phyloP scores from a whole-genome alignment of 768 basidiomycete genomes.

The Rhizopogon vinicolor region DNA sequence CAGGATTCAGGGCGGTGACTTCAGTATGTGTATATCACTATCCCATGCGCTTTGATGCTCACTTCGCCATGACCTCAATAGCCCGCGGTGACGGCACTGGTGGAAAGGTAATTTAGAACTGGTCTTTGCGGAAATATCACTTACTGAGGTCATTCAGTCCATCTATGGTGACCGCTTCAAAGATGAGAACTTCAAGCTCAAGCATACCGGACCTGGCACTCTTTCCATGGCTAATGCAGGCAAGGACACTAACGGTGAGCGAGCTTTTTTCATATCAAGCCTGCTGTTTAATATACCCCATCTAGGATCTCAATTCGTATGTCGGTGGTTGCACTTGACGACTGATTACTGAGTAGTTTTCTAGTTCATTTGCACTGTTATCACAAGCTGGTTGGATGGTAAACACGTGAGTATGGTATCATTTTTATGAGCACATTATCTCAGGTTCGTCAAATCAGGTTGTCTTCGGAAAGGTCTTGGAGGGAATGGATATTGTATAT shows the following conservation, averaged over 20 bases:
- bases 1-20: constrained; percentile 98
- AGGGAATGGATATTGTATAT: constrained; percentile 85
- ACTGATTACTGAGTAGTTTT: not conserved
- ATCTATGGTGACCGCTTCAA: constrained; percentile 90
- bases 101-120: constrained; percentile 58
- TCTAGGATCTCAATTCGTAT: constrained; percentile 82
- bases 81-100: constrained; percentile 86
- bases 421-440: not conserved
- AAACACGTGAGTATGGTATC: constrained; percentile 57
- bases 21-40: constrained; percentile 55
- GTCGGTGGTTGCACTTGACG: constrained; percentile 14
- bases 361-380: constrained; percentile 88
- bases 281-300: constrained; percentile 9
- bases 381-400: constrained; percentile 88
- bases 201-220: constrained; percentile 82
- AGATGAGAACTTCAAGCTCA: constrained; percentile 98
- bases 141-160: constrained; percentile 41
- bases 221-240: constrained; percentile 95
- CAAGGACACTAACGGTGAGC: constrained; percentile 85
- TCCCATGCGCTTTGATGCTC: constrained; percentile 11
- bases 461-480: constrained; percentile 89
- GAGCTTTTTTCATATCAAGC: not conserved
- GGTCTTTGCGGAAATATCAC: not conserved
- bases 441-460: constrained; percentile 45
- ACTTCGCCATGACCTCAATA: constrained; percentile 24